Evolutionary conservation across 768 basidiomycete genomes (phyloP).

Genomic region (Psilocybe subaeruginosa): DNA sequence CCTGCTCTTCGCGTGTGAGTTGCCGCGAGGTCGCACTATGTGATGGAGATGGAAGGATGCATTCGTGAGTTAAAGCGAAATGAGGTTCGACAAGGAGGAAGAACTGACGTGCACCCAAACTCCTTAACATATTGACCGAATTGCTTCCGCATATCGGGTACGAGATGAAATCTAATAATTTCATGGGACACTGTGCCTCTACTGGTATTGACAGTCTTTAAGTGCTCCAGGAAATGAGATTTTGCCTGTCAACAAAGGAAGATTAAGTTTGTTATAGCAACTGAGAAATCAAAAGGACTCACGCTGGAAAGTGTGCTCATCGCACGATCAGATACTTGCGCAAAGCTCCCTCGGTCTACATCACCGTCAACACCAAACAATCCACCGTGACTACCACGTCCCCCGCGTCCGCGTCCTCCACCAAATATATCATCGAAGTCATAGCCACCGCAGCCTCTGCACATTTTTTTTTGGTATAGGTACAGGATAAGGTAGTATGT

Average conservation of each 20-base stretch:
- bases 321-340: slow-evolving; percentile 15
- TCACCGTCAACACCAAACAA: slow-evolving; percentile 9
- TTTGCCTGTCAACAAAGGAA: slow-evolving; percentile 22
- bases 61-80: not conserved
- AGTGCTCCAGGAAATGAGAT: slow-evolving; percentile 22
- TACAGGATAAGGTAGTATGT: too few species aligned
- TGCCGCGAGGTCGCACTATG: slow-evolving; percentile 26
- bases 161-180: slow-evolving; percentile 33
- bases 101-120: slow-evolving; percentile 31
- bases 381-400: not conserved
- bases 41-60: not conserved
- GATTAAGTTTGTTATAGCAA: not conserved
- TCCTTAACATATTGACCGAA: slow-evolving; percentile 31
- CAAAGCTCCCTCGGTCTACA: slow-evolving; percentile 11
- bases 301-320: slow-evolving; percentile 14
- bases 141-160: slow-evolving; percentile 31
- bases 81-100: not conserved
- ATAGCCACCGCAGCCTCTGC: not conserved
- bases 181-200: slow-evolving; percentile 24
- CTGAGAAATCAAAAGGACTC: not conserved
- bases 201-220: slow-evolving; percentile 28
- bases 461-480: not conserved
- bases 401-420: slow-evolving; percentile 1
- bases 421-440: slow-evolving; percentile 1
- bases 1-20: slow-evolving; percentile 30